Evolutionary conservation across 2,329 filamentous ascomycete species (phyloP).

Genomic region (Colletotrichum liaoningense): DNA sequence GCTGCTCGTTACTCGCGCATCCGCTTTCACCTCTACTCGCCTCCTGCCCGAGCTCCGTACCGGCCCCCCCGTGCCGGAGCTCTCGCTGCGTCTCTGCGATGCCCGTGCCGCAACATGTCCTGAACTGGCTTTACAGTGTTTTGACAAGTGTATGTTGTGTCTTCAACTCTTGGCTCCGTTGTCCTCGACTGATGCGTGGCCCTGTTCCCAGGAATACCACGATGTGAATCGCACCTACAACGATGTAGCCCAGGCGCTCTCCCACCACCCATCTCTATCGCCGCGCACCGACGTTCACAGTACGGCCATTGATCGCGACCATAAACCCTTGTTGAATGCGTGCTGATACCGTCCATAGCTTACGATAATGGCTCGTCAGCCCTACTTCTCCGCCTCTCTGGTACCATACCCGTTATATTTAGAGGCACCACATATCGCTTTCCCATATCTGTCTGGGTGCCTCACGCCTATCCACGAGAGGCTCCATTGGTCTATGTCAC

Average conservation of each 20-base stretch:
- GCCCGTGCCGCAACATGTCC: constrained; percentile 87
- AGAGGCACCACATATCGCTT: constrained; percentile 91
- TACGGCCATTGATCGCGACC: constrained; percentile 55
- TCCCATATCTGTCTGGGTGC: constrained; percentile 92
- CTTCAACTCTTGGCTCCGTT: background rate
- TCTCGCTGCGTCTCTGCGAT: constrained; percentile 50
- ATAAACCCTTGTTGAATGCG: background rate
- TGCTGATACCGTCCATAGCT: constrained; percentile 62
- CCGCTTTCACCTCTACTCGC: background rate
- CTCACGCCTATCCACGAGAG: constrained; percentile 88
- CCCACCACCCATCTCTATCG: constrained; percentile 81
- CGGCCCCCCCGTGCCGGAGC: background rate
- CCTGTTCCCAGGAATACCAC: constrained; percentile 79
- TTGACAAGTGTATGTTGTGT: constrained; percentile 73
- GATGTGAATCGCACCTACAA: constrained; percentile 94
- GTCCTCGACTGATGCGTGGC: constrained; percentile 17
- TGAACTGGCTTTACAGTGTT: constrained; percentile 96
- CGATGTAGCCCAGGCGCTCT: constrained; percentile 86
- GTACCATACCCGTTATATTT: constrained; percentile 92
- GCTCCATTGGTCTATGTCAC: constrained; percentile 90
- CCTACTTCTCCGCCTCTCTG: constrained; percentile 85
- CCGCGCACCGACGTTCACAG: constrained; percentile 96
- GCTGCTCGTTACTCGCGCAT: background rate
- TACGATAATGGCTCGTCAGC: constrained; percentile 90
- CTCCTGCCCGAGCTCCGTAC: background rate